Evolutionary conservation across 768 basidiomycete species (phyloP), one percentile per base, ranked within the genome.

Genomic region (Pleurotus tuber-regium): DNA sequence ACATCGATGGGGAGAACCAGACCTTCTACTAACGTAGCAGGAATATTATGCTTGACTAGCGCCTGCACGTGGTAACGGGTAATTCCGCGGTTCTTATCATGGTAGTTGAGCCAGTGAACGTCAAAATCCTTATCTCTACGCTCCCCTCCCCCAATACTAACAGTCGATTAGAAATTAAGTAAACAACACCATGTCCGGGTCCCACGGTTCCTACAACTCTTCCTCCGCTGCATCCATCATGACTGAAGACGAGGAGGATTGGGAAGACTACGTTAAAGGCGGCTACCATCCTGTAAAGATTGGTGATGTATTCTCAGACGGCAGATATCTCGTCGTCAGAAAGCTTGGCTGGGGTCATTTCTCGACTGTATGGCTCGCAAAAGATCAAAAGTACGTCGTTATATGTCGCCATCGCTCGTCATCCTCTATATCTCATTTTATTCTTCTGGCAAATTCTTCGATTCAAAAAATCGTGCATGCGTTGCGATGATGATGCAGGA

Each of bases 341-440:
- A 99, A 99, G 69, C 84, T 99, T 8, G 96, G 96, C 21, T 92
- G 88, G 88, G 93, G 93, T 12, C 93, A 95, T 66, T 96, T 95
- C 66, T 91, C 88, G 1, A 96, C 93, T 0, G 93, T 94, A 4
- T 95, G 92, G 92, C 79, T 93, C 0, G 89, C 91, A 21, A 84
- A 79, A 59, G 92, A 93, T 65, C 74, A 73, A 63, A 91, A 87
- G 90, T 90, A 61, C 58, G 84, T 73, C 4, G 18, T 52, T n/a
- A 23, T 24, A 2, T 5, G 3, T 42, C 23, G 46, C 25, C 41
- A 36, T 42, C 54, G 33, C 40, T 31, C 24, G 42, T 11, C 40
- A 24, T 40, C 23, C 55, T 39, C 25, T 21, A 29, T 41, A 30
- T 26, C 25, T 42, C 28, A 46, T 10, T 43, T 28, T 33, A 47